These are phyloP conservation scores for Canavalia gladiata DNA, from an alignment of 306 rosid genomes.

Conservation along the genomic window DNA sequence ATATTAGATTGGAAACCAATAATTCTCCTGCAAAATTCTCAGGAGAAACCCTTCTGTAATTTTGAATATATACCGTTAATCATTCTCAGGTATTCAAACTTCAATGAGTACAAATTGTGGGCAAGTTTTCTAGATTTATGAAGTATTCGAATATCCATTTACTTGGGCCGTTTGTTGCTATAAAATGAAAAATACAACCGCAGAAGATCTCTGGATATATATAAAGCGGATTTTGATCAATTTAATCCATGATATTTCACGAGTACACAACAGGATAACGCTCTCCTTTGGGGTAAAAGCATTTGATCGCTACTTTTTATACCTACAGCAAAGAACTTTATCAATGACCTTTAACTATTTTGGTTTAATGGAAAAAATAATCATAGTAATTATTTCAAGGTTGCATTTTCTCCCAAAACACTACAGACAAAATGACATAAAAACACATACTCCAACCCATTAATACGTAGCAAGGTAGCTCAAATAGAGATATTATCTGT, in stretches of 20 bases:
- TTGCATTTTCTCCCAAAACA: conserved; percentile 13
- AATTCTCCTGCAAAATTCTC: conserved; percentile 25
- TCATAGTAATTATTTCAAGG: background rate
- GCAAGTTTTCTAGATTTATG: conserved; percentile 5
- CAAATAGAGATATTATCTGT: background rate
- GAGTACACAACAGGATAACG: background rate
- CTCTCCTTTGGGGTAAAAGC: background rate
- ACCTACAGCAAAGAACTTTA: background rate
- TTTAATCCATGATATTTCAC: background rate
- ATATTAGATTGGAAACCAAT: conserved; percentile 40
- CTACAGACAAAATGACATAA: background rate
- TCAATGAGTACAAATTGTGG: background rate
- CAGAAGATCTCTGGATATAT: background rate
- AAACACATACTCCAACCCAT: background rate
- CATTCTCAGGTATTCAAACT: conserved; percentile 5
- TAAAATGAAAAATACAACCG: conserved; percentile 33
- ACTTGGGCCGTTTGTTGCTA: conserved; percentile 30
- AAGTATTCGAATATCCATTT: background rate
- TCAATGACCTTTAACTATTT: background rate
- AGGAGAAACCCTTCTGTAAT: background rate
- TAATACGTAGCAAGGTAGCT: background rate
- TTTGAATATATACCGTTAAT: conserved; percentile 19
- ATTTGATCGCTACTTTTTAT: background rate
- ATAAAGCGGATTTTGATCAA: background rate
- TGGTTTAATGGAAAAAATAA: background rate